Base-by-base conservation (phyloP, 345 rosid genomes). In the Brassica juncea region DNA sequence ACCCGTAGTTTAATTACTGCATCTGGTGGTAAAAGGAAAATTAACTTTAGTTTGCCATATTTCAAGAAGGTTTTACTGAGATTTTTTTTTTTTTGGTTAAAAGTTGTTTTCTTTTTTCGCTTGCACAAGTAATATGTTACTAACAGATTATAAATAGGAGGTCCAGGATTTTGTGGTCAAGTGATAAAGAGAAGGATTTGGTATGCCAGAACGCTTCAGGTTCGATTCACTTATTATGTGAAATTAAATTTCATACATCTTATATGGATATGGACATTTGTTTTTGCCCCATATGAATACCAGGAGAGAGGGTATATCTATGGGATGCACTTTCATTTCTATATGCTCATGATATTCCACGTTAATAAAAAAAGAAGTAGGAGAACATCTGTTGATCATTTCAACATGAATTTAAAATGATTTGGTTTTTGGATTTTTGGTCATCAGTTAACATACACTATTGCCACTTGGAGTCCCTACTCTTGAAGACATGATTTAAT, bases 401-500 rank as follows among this genome's bases (percentile, higher is more conserved):
- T 28, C 31, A 28, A 28, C 31, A 25, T 70, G 55, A 8, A 16
- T 25, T 21, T 42, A 76, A 54, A 35, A 74, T 52, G 15, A 52
- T 54, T 4, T 10, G 0, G 2, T n/a, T 25, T 21, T 37, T 35
- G 14, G 14, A 15, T 1, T 47, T n/a, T 15, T 67, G 11, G 52
- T 3, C 12, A 55, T 52, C 15, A 34, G 37, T 35, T 63, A 52
- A 6, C 19, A 21, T 10, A 70, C 7, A 37, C 80, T 65, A 2
- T 39, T 72, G 60, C 58, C 70, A 68, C 25, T 73, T 67, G 78
- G 69, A 79, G 74, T 60, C 78, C 70, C 78, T 73, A 79, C 78
- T 68, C 9, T 68, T 16, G 68, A 70, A 69, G 75, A 80, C 82
- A 69, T 19, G 79, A 60, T 80, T 68, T 69, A 69, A 80, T 80